Evolutionary conservation across 768 basidiomycete genomes (phyloP), one percentile per base, ranked within the genome.

Genomic region (Punctularia strigosozonata): DNA sequence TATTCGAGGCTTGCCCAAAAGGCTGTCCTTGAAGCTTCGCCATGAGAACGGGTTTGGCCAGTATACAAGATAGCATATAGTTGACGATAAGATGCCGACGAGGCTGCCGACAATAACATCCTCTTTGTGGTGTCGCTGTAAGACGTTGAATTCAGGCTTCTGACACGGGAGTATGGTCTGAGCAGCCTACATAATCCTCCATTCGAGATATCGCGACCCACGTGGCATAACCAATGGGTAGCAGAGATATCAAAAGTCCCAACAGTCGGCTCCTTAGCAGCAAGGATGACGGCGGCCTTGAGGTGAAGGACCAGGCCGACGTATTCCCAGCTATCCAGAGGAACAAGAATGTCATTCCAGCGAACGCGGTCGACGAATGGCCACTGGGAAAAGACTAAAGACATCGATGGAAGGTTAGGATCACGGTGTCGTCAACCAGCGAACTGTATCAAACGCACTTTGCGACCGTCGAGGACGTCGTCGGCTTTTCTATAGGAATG

Each of bases 331-430:
- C 77, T 12, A 80, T 55, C 60, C 70, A 79, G 6, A 82, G 61
- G 4, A 73, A 68, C 17, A 77, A 48, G 46, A 78, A 75, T 18
- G 68, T 62, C 74, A 80, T 79, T 22, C 77, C 77, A 2, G 71
- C 63, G 49, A 76, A 80, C 6, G 71, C 78, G 8, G 72, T 71
- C 1, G 77, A 76, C 1, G 78, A 77, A 51, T 82, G 79, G 5
- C 79, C 79, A 8, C 77, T 79, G 5, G 78, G 79, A 49, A 82
- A 82, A 0, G 77, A 80, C 39, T 66, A 63, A 24, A 76, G 59
- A 12, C 76, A 77, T 39, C 71, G 67, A 12, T 62, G 33, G 20
- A 80, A 46, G 19, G 6, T n/a, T 15, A 14, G 15, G 36, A 7
- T 7, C 36, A 21, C 15, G 36, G 15, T 37, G 20, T n/a, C 1